These are phyloP conservation scores for Pythium aphanidermatum DNA, from an alignment of 352 stramenopile species.

Conservation along the genomic window DNA sequence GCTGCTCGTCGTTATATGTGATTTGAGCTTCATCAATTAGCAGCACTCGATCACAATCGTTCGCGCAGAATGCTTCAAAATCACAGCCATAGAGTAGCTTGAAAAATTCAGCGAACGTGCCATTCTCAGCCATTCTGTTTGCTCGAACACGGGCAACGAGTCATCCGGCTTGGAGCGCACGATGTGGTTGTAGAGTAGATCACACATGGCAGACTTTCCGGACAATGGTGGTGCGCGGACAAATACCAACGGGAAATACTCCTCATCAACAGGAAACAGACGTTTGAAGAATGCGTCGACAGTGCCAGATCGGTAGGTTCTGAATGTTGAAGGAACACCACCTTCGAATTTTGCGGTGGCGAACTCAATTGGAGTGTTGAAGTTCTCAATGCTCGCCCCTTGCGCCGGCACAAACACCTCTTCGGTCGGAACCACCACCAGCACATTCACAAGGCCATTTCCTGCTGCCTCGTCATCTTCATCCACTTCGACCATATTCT, in stretches of 20 bases:
- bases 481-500: conserved; percentile 11
- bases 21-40: conserved; percentile 21
- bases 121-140: conserved; percentile 9
- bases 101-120: conserved; percentile 15
- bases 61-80: conserved; percentile 12
- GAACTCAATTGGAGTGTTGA: conserved; percentile 7
- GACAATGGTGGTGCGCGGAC: conserved; percentile 21
- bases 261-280: background rate
- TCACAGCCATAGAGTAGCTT: conserved; percentile 14
- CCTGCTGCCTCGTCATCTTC: conserved; percentile 15
- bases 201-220: conserved; percentile 20
- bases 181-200: conserved; percentile 28
- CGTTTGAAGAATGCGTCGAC: conserved; percentile 4
- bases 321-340: conserved; percentile 3
- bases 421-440: conserved; percentile 14
- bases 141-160: conserved; percentile 14
- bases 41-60: conserved; percentile 11
- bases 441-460: conserved; percentile 20
- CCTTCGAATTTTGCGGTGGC: background rate
- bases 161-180: conserved; percentile 10
- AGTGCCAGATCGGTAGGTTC: conserved; percentile 4
- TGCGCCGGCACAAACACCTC: background rate
- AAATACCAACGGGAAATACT: too few relatives aligned
- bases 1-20: conserved; percentile 17
- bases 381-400: too few relatives aligned